Base-by-base conservation (phyloP, 257 asterid genomes). In the Gentiana dahurica region DNA sequence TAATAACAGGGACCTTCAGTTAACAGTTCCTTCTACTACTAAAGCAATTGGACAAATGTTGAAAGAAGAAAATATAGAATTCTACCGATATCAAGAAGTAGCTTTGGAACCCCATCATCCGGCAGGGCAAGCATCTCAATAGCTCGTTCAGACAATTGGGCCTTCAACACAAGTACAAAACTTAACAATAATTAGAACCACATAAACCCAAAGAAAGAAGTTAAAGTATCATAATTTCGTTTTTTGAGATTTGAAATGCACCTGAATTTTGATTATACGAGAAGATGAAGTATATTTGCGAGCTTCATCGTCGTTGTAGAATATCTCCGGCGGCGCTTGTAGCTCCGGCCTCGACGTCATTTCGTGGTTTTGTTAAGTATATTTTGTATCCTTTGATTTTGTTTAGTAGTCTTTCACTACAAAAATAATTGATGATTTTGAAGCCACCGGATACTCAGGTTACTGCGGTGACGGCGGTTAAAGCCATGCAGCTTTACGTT, bases 321-420 rank as follows among this genome's bases (percentile, higher is more conserved):
- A 87, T 62, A 91, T 80, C 79, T 91, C 98, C 45, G 96, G 98
- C 61, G 98, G 98, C 64, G 98, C 96, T 81, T 77, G 86, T 35
- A 87, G 79, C 79, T 91, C 98, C 12, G 98, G 98, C 48, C 96
- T 78, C 34, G 96, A 82, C 61, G 94, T 55, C 95, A 86, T 86
- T 24, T 49, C 15, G 9, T 49, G 24, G 2, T 3, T 50, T 12
- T 24, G 24, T 24, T 24, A 24, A 24, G 24, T 24, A 24, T 24
- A 24, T 24, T 41, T 5, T 41, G 46, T 41, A 10, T 41, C 24
- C 24, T 39, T 39, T 5, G 46, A 41, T 5, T 41, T 41, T 10
- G 9, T 5, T 41, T 41, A 10, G 9, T 41, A 3, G 46, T 41
- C 46, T 4, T 41, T 41, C 46, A 7, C 2, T 5, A 39, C 8